Percentiles rank a stretch among this genome's conserved stretches.
Conservation (phyloP, 2,329 filamentous ascomycete species). For the Colletotrichum aenigma region DNA sequence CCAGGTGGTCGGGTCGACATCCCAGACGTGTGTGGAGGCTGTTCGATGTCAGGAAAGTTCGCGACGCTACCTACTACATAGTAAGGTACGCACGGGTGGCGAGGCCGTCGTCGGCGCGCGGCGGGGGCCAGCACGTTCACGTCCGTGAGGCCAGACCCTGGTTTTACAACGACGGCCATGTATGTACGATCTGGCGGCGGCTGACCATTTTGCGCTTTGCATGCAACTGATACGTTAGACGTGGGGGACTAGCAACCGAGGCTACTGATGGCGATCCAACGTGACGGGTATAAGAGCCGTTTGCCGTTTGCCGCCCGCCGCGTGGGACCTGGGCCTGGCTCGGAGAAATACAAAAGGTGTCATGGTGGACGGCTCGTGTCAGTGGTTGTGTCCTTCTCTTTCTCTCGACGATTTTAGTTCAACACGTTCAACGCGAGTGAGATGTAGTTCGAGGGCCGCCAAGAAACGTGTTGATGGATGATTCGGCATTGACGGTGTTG, state of each 20-base stretch:
- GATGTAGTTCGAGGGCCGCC: not conserved
- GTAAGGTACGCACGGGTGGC: not conserved
- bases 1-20: constrained; percentile 13
- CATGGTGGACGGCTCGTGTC: not conserved
- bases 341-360: not conserved
- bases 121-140: not conserved
- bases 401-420: not conserved
- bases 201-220: constrained; percentile 5
- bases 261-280: constrained; percentile 1
- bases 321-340: not conserved
- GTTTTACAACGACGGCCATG: not conserved
- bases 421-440: not conserved
- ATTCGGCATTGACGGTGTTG: not conserved
- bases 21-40: not conserved
- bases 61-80: not conserved
- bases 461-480: not conserved
- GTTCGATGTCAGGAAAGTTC: constrained; percentile 1
- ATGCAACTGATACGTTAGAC: constrained; percentile 10
- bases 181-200: not conserved
- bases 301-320: not conserved
- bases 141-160: constrained; percentile 1
- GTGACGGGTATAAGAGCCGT: not conserved
- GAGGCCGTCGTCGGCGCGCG: not conserved
- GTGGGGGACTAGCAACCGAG: not conserved
- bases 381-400: not conserved